Percentiles rank a stretch among this genome's conserved stretches.
Evolutionary conservation across 176 grass and related monocot species (phyloP).

Genomic region (Secale cereale): DNA sequence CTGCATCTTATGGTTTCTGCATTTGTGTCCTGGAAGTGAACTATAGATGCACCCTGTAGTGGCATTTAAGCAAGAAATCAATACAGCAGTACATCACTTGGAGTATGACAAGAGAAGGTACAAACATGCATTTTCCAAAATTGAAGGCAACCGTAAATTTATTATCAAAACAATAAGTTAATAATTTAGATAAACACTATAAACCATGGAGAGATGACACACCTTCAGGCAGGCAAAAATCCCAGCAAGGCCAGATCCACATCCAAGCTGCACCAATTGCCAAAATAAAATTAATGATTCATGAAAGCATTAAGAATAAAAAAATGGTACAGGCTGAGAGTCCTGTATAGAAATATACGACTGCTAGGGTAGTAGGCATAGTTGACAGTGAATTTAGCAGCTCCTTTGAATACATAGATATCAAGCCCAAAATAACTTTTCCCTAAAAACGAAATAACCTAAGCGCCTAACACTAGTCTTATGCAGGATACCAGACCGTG

Average conservation of each 20-base stretch:
- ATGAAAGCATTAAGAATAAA: background rate
- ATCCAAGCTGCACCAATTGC: slow-evolving; percentile 73
- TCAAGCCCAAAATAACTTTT: background rate
- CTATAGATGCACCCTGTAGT: slow-evolving; percentile 70
- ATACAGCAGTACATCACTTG: background rate
- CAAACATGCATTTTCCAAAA: background rate
- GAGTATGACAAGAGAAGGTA: slow-evolving; percentile 2
- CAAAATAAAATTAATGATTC: slow-evolving; percentile 20
- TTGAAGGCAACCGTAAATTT: background rate
- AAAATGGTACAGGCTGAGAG: background rate
- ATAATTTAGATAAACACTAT: background rate
- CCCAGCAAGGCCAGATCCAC: slow-evolving; percentile 78
- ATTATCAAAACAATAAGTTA: slow-evolving; percentile 18
- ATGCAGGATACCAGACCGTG: background rate
- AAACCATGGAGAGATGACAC: slow-evolving; percentile 19
- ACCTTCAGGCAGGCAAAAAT: slow-evolving; percentile 96
- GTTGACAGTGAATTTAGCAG: background rate
- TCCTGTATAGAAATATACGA: background rate
- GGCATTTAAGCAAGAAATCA: slow-evolving; percentile 31
- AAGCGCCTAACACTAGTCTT: background rate
- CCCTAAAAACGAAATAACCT: background rate
- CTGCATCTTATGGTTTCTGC: slow-evolving; percentile 84
- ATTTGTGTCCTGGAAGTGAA: slow-evolving; percentile 93
- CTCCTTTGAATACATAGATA: background rate
- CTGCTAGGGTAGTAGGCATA: background rate